A percentile compares a stretch with the other conserved stretches of the same genome.
Conservation (phyloP, 352 stramenopile species). For the Phytophthora hibernalis region DNA sequence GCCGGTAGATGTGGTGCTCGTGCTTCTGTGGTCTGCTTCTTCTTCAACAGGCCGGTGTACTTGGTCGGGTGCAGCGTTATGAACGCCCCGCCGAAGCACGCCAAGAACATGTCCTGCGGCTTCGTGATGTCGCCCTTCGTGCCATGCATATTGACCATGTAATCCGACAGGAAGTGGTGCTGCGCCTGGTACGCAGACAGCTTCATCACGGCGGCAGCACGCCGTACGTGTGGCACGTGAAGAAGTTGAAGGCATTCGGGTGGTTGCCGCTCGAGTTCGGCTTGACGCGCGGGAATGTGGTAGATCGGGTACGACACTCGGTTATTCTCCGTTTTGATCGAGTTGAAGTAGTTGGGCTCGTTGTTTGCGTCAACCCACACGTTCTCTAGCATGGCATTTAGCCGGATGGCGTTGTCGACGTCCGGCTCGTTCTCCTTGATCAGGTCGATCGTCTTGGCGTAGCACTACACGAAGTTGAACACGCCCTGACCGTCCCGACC, state of each 20-base stretch:
- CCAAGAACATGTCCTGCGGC: slow-evolving; percentile 95
- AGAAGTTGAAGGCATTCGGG: slow-evolving; percentile 97
- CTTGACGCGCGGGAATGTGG: slow-evolving; percentile 97
- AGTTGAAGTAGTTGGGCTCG: slow-evolving; percentile 96
- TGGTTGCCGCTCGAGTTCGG: slow-evolving; percentile 89
- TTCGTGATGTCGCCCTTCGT: slow-evolving; percentile 97
- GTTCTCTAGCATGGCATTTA: slow-evolving; percentile 98
- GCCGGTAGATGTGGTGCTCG: slow-evolving; percentile 93
- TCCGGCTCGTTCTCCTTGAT: too few relatives aligned
- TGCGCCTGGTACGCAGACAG: slow-evolving; percentile 94
- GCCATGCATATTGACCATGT: slow-evolving; percentile 98
- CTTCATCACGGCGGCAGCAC: slow-evolving; percentile 97
- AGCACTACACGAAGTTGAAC: too few relatives aligned
- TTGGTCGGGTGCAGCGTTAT: slow-evolving; percentile 96
- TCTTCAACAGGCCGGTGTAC: slow-evolving; percentile 96
- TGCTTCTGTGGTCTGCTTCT: slow-evolving; percentile 97
- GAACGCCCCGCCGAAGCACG: slow-evolving; percentile 98
- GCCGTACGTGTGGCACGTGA: slow-evolving; percentile 98
- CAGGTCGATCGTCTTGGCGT: too few relatives aligned
- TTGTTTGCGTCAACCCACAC: slow-evolving; percentile 85
- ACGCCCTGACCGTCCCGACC: too few relatives aligned
- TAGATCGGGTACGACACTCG: slow-evolving; percentile 99
- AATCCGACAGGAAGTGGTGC: slow-evolving; percentile 99
- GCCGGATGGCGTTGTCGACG: slow-evolving; percentile 97
- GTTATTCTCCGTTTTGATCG: slow-evolving; percentile 97